Evolutionary conservation across 805 yeast species (phyloP).

Genomic region (Debaryomyces hansenii): DNA sequence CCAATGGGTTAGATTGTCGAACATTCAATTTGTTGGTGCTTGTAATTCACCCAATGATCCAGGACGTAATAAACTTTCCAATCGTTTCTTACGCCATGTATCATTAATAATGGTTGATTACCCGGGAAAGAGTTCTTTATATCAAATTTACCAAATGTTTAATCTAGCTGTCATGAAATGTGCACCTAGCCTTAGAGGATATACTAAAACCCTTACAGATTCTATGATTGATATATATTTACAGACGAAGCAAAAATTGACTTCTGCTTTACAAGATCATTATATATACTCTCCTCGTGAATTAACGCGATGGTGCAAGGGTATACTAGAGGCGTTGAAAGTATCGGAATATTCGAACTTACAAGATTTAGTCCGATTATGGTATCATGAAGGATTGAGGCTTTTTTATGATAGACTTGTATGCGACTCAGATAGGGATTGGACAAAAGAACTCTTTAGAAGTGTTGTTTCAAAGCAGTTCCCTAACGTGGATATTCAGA

Average conservation of each 20-base stretch:
- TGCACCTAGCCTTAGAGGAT: slow-evolving; percentile 62
- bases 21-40: slow-evolving; percentile 88
- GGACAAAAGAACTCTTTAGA: slow-evolving; percentile 45
- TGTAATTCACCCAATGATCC: slow-evolving; percentile 87
- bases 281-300: slow-evolving; percentile 89
- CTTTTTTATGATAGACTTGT: slow-evolving; percentile 75
- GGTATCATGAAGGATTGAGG: slow-evolving; percentile 82
- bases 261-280: slow-evolving; percentile 45
- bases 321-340: slow-evolving; percentile 56
- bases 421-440: slow-evolving; percentile 40
- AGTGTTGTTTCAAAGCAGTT: slow-evolving; percentile 40
- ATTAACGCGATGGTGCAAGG: slow-evolving; percentile 81
- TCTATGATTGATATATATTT: slow-evolving; percentile 69
- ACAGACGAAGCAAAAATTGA: slow-evolving; percentile 42
- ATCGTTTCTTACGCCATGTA: slow-evolving; percentile 66
- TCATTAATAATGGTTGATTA: slow-evolving; percentile 73
- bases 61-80: slow-evolving; percentile 61
- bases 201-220: slow-evolving; percentile 48
- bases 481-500: slow-evolving; percentile 40
- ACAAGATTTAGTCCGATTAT: slow-evolving; percentile 54
- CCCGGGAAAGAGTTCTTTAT: slow-evolving; percentile 64
- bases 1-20: slow-evolving; percentile 64
- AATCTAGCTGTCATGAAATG: slow-evolving; percentile 54
- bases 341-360: slow-evolving; percentile 36
- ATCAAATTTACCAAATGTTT: slow-evolving; percentile 66